Evolutionary conservation across 2,329 filamentous ascomycete species (phyloP).

Genomic region (Colletotrichum musicola): DNA sequence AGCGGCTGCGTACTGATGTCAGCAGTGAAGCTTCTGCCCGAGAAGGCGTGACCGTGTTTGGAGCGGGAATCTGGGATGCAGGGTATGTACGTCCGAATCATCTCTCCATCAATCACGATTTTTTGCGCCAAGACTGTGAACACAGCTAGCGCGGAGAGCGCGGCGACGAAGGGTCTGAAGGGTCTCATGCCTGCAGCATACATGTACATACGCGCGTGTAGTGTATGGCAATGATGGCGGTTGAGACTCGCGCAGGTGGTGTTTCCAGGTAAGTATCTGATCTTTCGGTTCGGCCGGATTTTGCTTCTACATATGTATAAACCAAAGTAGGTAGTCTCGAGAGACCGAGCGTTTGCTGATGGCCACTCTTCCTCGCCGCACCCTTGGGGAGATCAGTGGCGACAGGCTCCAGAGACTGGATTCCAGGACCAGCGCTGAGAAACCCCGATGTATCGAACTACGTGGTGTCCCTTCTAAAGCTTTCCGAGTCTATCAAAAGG

Average conservation of each 20-base stretch:
- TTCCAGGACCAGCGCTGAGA: no score
- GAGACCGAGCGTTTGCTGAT: no score
- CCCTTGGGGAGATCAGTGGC: no score
- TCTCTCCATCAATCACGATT: not conserved
- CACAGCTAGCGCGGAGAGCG: not conserved
- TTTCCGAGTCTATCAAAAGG: no score
- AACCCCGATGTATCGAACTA: no score
- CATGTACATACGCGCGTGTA: not conserved
- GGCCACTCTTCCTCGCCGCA: no score
- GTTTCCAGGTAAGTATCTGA: not conserved
- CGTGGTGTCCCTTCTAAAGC: no score
- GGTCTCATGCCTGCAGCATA: not conserved
- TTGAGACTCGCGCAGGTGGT: not conserved
- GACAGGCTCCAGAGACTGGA: no score
- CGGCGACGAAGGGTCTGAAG: not conserved
- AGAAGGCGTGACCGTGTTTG: not conserved
- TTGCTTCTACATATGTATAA: not conserved
- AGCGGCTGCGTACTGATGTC: not conserved
- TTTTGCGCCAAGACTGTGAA: not conserved
- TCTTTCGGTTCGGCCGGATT: not conserved
- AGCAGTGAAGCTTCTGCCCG: not conserved
- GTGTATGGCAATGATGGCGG: not conserved
- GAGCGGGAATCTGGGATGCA: not conserved
- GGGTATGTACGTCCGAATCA: not conserved
- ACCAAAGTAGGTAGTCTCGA: no score